Evolutionary conservation across 495 filamentous ascomycete species (phyloP).

Genomic region (Lichenothelia convexa): DNA sequence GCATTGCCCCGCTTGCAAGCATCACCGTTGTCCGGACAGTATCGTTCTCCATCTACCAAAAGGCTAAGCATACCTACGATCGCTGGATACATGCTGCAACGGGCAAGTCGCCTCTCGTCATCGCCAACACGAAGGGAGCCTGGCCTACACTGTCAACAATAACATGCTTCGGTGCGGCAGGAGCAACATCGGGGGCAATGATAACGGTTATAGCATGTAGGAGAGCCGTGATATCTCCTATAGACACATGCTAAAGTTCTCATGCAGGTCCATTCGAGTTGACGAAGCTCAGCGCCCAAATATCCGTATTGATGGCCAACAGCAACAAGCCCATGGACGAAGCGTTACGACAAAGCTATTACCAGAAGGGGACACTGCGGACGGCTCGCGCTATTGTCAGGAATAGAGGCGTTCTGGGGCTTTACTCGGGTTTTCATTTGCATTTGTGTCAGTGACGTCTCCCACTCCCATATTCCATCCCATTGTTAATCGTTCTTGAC

Average conservation of each 20-base stretch:
- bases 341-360: constrained; percentile 47
- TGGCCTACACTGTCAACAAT: constrained; percentile 51
- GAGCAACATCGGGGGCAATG: constrained; percentile 58
- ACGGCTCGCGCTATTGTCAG: constrained; percentile 63
- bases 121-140: constrained; percentile 51
- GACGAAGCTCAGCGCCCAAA: constrained; percentile 79
- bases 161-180: constrained; percentile 58
- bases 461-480: not conserved
- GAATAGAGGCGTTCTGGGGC: constrained; percentile 54
- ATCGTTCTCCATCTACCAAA: constrained; percentile 86
- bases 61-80: constrained; percentile 59
- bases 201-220: constrained; percentile 77
- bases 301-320: constrained; percentile 65
- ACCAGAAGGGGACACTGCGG: constrained; percentile 62
- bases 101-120: constrained; percentile 48
- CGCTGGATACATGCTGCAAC: constrained; percentile 40
- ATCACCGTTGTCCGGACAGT: constrained; percentile 79
- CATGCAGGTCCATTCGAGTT: constrained; percentile 71
- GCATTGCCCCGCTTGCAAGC: constrained; percentile 63
- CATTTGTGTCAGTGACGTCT: constrained; percentile 45
- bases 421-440: constrained; percentile 74
- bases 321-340: constrained; percentile 40
- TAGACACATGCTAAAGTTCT: not conserved
- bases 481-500: not conserved
- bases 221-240: constrained; percentile 11